Evolutionary conservation across 768 basidiomycete species (phyloP), one percentile per base, ranked within the genome.

Genomic region (Trametes cubensis): DNA sequence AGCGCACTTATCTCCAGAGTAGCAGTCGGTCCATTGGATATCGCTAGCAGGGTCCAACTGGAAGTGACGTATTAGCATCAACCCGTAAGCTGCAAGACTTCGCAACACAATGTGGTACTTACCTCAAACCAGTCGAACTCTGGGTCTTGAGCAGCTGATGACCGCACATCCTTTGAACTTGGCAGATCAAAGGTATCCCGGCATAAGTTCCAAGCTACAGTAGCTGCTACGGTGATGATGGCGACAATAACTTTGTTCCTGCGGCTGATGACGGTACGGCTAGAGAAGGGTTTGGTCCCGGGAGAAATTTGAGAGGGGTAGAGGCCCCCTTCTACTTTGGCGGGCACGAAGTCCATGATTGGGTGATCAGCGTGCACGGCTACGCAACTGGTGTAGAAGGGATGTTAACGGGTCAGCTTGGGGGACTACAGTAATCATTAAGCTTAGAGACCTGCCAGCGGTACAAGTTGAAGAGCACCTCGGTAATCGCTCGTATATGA

Each of bases 21-120:
- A 64, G 60, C 66, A 67, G 6, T 60, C 28, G 23, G 51, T 55
- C 66, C 66, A 67, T 13, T 59, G 15, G 50, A 67, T 58, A 34
- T 28, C 45, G 18, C n/a, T 28, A 3, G 48, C 5, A 15, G 48
- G 26, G 5, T 26, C 48, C 21, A 49, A n/a, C 48, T 49, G 48
- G 7, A 17, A 23, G 23, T 11, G 6, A 49, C 10, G 11, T 11
- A 34, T 34, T 10, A 34, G 34, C 34, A 2, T 34, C 34, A 11
- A 34, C 6, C 2, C 2, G 10, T 7, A 34, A 10, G 6, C 34
- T 34, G 6, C 34, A n/a, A n/a, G n/a, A n/a, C n/a, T n/a, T n/a
- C n/a, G n/a, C n/a, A 10, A 14, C 14, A 14, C 3, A 4, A 30
- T 11, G 7, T n/a, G 13, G 10, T 28, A 28, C 48, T 28, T n/a